Evolutionary conservation across 768 basidiomycete species (phyloP).

Genomic region (Tulasnella sp.): DNA sequence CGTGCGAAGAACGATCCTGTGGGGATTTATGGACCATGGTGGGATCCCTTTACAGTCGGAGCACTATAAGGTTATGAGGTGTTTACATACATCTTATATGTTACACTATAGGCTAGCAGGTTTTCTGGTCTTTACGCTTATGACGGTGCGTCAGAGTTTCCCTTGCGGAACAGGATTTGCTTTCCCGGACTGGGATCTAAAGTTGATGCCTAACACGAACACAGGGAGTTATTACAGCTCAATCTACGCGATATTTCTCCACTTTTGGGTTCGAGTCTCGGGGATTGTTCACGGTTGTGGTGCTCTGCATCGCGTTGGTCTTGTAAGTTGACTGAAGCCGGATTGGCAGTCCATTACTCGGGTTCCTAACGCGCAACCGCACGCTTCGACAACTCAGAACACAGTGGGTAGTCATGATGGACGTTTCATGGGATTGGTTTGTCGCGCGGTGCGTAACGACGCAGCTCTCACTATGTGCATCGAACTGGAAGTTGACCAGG

Average conservation of each 20-base stretch:
- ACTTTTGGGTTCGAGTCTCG: not conserved
- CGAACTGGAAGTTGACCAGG: not conserved
- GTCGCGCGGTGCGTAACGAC: not conserved
- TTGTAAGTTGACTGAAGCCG: not conserved
- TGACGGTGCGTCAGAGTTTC: not conserved
- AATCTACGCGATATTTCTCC: not conserved
- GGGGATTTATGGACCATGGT: not conserved
- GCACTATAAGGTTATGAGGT: no score
- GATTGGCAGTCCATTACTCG: not conserved
- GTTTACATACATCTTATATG: not conserved
- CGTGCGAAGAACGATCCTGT: not conserved
- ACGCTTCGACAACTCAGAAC: not conserved
- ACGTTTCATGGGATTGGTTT: not conserved
- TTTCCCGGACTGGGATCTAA: not conserved
- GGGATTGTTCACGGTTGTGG: not conserved
- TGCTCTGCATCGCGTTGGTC: not conserved
- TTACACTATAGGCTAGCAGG: not conserved
- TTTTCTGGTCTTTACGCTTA: not conserved
- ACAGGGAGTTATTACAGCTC: not conserved
- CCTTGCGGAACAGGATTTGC: not conserved
- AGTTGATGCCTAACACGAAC: not conserved
- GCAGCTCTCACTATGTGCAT: not conserved
- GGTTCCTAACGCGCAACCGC: not conserved
- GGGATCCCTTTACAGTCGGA: not conserved
- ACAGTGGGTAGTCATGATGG: not conserved